Conservation (phyloP, 2,329 filamentous ascomycete species). For the Fusarium buharicum region DNA sequence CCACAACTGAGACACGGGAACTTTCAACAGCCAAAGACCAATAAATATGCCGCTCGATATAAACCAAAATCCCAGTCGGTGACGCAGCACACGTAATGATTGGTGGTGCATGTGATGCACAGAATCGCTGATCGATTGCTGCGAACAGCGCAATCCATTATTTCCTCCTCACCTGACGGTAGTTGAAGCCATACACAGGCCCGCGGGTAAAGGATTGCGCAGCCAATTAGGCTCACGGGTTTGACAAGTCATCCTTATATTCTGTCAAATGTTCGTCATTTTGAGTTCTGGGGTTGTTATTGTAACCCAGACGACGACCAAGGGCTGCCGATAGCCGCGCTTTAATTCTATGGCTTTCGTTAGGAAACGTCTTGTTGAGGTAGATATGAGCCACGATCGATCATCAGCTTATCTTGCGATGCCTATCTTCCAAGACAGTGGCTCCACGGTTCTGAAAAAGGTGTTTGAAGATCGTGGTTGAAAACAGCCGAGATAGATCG, state of each 20-base stretch:
- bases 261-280: too few relatives aligned
- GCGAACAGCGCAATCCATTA: conserved; percentile 3
- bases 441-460: not conserved
- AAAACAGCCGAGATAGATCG: not conserved
- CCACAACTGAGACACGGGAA: not conserved
- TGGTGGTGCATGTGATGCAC: conserved; percentile 6
- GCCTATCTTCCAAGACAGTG: too few relatives aligned
- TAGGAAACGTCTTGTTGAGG: too few relatives aligned
- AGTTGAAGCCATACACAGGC: conserved; percentile 1
- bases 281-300: too few relatives aligned
- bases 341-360: too few relatives aligned
- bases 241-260: too few relatives aligned
- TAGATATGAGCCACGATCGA: not conserved
- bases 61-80: not conserved
- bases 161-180: conserved; percentile 8
- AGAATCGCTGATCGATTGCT: conserved; percentile 4
- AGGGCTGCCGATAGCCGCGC: too few relatives aligned
- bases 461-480: conserved; percentile 6
- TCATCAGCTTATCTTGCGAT: too few relatives aligned
- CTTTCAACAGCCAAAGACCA: not conserved
- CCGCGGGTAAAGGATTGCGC: conserved; percentile 2
- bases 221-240: conserved; percentile 9
- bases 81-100: not conserved
- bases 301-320: too few relatives aligned
- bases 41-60: not conserved